phyloP scores from a whole-genome alignment of 257 asterid species.

The Solanum virginianum region DNA sequence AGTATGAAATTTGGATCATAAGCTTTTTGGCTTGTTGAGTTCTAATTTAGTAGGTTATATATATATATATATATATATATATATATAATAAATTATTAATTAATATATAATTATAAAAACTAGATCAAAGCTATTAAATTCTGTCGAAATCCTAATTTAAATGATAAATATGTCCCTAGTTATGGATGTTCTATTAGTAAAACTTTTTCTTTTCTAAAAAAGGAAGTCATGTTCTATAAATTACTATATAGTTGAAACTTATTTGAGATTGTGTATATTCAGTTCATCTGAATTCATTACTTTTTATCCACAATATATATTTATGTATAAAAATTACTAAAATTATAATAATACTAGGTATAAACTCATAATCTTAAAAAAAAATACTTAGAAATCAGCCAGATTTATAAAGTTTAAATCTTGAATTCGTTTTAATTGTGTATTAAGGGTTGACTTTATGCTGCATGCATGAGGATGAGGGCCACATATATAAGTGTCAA shows the following conservation, averaged over 20 bases:
- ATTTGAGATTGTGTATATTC: not conserved
- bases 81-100: too few species aligned
- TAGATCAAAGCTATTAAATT: too few species aligned
- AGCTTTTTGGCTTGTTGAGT: too few species aligned
- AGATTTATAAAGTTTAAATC: not conserved
- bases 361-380: not conserved
- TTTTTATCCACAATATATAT: not conserved
- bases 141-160: too few species aligned
- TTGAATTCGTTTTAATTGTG: rapidly evolving
- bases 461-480: not conserved
- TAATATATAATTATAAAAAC: too few species aligned
- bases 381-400: not conserved
- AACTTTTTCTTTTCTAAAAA: too few species aligned
- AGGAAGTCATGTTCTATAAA: too few species aligned
- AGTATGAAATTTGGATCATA: too few species aligned
- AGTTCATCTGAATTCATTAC: rapidly evolving
- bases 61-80: too few species aligned
- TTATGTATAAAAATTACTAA: not conserved
- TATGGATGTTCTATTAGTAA: too few species aligned
- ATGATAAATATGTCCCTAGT: too few species aligned
- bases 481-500: not conserved
- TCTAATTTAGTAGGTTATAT: too few species aligned
- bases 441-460: not conserved
- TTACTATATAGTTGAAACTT: not conserved
- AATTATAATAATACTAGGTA: not conserved